Evolutionary conservation across 78 protist species (phyloP), one percentile per base, ranked within the genome.

Genomic region (Monosiga brevicollis): DNA sequence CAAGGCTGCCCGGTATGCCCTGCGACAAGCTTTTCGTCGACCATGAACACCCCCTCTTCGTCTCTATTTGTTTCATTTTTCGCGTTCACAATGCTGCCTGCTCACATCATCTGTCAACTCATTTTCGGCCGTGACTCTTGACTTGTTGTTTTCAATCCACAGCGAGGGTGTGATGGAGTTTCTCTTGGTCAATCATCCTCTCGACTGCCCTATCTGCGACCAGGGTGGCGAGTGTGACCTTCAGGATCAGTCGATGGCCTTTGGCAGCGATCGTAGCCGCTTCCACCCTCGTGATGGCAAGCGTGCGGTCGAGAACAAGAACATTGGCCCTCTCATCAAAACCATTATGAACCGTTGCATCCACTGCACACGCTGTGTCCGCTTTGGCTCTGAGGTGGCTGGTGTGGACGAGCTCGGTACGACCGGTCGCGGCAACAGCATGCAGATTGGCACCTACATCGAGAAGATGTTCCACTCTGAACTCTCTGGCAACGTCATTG

Each of bases 151-250:
- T 9, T 6, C n/a, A n/a, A n/a, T n/a, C n/a, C n/a, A n/a, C n/a
- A 84, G 91, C 34, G 92, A 89, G 82, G 96, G 96, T 9, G 94
- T 93, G 39, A 91, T 90, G 91, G 96, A 93, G 86, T 89, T 93
- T 40, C 82, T 92, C 25, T 86, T 90, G 15, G 91, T 88, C 55
- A 89, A 89, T 83, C 95, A 92, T 83, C 95, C 95, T 22, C 89
- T 92, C 34, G 95, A 86, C 55, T 82, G 89, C 71, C 95, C 95
- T n/a, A 85, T 92, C 37, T 92, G 95, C 87, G 95, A 92, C 76
- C 95, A 92, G 76, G 95, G 90, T 26, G 95, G 95, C 62, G 92
- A 92, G 76, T 92, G 95, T 70, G 95, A 92, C 62, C 88, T 92
- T 38, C 95, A 92, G 83, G 94, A 90, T 39, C 88, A 85, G 71